Percentiles rank a stretch among this genome's conserved stretches.
Conservation (phyloP, 192 early-diverging fungal species). For the Backusella psychrophila region DNA sequence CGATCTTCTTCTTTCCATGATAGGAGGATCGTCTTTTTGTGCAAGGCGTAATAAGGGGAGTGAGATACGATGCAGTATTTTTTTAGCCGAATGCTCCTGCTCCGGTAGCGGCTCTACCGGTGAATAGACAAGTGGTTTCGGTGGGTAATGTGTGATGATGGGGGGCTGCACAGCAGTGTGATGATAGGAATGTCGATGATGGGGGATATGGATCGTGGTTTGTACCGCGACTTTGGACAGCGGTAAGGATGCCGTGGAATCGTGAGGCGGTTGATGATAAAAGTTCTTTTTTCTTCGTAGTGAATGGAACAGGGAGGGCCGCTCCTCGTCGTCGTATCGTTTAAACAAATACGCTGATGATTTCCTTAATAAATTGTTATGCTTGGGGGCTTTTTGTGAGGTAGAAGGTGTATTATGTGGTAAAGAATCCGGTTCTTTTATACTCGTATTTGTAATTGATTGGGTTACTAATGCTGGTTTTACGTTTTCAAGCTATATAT, state of each 20-base stretch:
- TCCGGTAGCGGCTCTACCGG: conserved; percentile 25
- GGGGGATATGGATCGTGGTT: conserved; percentile 29
- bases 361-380: conserved; percentile 10
- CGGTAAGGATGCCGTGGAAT: neutral
- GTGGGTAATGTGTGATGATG: conserved; percentile 34
- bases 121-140: conserved; percentile 29
- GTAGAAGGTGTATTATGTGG: neutral
- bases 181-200: conserved; percentile 3
- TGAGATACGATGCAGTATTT: neutral
- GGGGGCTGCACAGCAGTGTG: conserved; percentile 28
- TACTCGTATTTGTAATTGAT: neutral
- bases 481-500: neutral
- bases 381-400: neutral
- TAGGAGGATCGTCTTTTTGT: neutral
- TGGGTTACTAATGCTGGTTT: neutral
- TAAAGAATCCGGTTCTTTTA: neutral
- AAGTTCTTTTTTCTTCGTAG: conserved; percentile 7
- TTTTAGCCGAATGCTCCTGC: neutral
- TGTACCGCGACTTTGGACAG: conserved; percentile 27
- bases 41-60: conserved; percentile 2
- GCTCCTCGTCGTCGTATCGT: neutral
- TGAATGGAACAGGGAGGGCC: neutral
- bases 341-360: conserved; percentile 22
- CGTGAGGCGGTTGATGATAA: neutral
- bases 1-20: conserved; percentile 4